Evolutionary conservation across 2,329 filamentous ascomycete species (phyloP).

Genomic region (Colletotrichum caudatum): DNA sequence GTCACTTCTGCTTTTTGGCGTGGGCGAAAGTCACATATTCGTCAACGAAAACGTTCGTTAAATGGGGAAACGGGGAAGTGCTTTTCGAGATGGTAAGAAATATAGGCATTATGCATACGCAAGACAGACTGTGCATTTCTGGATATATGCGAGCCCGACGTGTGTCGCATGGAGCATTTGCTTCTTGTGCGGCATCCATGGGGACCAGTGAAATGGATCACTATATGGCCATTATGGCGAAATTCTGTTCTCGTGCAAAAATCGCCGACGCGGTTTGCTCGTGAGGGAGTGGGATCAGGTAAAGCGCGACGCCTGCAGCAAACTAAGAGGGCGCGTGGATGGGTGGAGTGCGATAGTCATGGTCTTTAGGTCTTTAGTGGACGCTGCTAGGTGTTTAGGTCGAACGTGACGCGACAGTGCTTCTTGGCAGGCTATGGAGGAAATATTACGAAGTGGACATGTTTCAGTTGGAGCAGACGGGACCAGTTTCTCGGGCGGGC

Average conservation of each 20-base stretch:
- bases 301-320: slow-evolving; percentile 4
- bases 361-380: not conserved
- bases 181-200: not conserved
- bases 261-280: not conserved
- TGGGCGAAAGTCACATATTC: not conserved
- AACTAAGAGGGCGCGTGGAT: not conserved
- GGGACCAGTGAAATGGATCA: not conserved
- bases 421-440: slow-evolving; percentile 37
- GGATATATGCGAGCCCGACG: not conserved
- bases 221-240: too few relatives aligned
- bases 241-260: not conserved
- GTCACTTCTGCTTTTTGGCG: not conserved
- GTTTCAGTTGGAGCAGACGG: slow-evolving; percentile 31
- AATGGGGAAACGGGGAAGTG: slow-evolving; percentile 8
- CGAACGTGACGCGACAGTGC: slow-evolving; percentile 25
- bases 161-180: too few relatives aligned
- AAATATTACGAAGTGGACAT: slow-evolving; percentile 24
- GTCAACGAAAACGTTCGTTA: slow-evolving; percentile 16
- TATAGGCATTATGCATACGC: not conserved
- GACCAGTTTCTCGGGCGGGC: slow-evolving; percentile 1
- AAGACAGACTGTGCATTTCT: not conserved
- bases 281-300: not conserved
- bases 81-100: slow-evolving; percentile 10
- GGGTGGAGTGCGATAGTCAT: slow-evolving; percentile 4
- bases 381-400: slow-evolving; percentile 10